These are phyloP conservation scores for Lactifluus pinguis DNA, from an alignment of 768 basidiomycete genomes.

Conservation along the genomic window DNA sequence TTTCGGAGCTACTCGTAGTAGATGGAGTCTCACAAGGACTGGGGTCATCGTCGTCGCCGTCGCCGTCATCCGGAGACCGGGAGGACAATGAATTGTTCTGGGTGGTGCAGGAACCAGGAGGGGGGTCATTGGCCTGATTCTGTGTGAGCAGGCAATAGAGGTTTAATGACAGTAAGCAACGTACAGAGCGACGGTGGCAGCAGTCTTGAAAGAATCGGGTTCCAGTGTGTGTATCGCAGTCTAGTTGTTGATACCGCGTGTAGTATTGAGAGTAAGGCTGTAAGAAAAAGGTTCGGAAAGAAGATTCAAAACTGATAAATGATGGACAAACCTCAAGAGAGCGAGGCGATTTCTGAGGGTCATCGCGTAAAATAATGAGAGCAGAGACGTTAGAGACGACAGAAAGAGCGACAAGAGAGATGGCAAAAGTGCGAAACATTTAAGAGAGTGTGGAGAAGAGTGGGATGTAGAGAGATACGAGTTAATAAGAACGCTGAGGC, in stretches of 20 bases:
- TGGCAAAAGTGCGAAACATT: constrained; percentile 27
- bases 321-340: constrained; percentile 35
- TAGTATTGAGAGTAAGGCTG: constrained; percentile 51
- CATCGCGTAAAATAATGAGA: neutral
- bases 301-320: neutral
- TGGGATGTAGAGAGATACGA: too few species aligned
- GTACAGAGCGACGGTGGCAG: constrained; percentile 61
- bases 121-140: constrained; percentile 43
- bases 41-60: too few species aligned
- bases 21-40: too few species aligned
- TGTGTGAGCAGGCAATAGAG: constrained; percentile 15
- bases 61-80: constrained; percentile 2
- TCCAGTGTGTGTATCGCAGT: constrained; percentile 34
- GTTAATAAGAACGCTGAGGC: too few species aligned
- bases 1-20: neutral
- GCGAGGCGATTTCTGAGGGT: constrained; percentile 23
- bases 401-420: constrained; percentile 38
- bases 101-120: constrained; percentile 40
- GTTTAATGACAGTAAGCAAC: constrained; percentile 11
- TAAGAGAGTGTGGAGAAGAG: constrained; percentile 19
- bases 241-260: constrained; percentile 49
- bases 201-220: constrained; percentile 52
- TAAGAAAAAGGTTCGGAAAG: constrained; percentile 8
- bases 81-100: constrained; percentile 20
- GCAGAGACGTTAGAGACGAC: constrained; percentile 23